Evolutionary conservation across 768 basidiomycete genomes (phyloP), one percentile per base, ranked within the genome.

Genomic region (Leccinum obscurum): DNA sequence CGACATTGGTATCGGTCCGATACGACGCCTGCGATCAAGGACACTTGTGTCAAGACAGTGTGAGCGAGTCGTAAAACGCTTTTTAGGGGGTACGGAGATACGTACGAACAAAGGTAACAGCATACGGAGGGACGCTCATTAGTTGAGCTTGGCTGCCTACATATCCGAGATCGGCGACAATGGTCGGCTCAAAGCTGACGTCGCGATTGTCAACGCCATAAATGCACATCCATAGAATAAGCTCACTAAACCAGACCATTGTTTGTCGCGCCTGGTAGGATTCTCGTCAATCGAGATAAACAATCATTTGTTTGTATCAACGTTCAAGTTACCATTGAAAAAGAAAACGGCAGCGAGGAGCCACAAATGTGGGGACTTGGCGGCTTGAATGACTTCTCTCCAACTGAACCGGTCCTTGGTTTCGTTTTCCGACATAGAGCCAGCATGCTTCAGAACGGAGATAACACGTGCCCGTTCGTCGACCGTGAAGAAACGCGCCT

Each of bases 171-270:
- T 79, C 76, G 35, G 82, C 76, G 6, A 92, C 83, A 72, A 93
- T 89, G 6, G 86, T 85, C 8, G 90, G 90, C 6, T 84, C 76
- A 73, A 93, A 93, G 67, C 90, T 85, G 37, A 56, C 64, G 72
- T 62, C 55, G 56, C 20, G 35, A 11, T n/a, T 77, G 15, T 81
- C 39, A 63, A 77, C 54, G 76, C 75, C 1, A 78, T 46, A 39
- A 77, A 50, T 11, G 59, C 14, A 7, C 1, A 20, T 46, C 44
- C 20, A 17, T 14, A 17, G 10, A 10, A 35, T 2, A 28, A 28
- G 35, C 72, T 62, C 56, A 75, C 72, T 63, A 75, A 34, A 59
- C 63, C 20, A 73, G 26, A 24, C 66, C 61, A 28, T 37, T 59
- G 6, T 67, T 4, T 6, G 54, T 49, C 7, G 66, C 34, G 0